A percentile compares a stretch with the other conserved stretches of the same genome.
Conservation (phyloP, 768 basidiomycete species). For the Macrocybe gigantea region DNA sequence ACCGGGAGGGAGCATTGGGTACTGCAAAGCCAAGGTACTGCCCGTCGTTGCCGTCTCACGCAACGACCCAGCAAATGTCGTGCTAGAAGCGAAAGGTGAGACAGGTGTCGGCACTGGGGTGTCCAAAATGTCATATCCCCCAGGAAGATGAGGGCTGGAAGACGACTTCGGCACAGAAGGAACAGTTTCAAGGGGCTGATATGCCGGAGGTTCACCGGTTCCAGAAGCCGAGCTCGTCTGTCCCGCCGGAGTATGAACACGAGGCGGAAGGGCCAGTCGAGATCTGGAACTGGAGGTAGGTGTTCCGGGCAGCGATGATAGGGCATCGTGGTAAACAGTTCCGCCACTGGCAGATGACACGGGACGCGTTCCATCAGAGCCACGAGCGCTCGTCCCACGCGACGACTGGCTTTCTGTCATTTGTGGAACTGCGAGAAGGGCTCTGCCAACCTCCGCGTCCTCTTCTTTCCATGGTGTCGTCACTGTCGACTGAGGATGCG, state of each 20-base stretch:
- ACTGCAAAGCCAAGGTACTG: constrained; percentile 20
- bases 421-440: constrained; percentile 23
- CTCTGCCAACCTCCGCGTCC: constrained; percentile 42
- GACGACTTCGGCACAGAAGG: constrained; percentile 1
- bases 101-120: constrained; percentile 53
- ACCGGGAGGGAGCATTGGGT: constrained; percentile 30
- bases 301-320: constrained; percentile 41
- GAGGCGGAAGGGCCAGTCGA: constrained; percentile 36
- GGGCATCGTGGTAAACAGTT: constrained; percentile 61
- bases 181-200: not conserved
- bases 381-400: constrained; percentile 28
- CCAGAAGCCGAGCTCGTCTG: constrained; percentile 1
- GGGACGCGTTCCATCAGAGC: constrained; percentile 42
- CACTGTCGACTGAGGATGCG: constrained; percentile 8
- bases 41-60: constrained; percentile 26
- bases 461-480: constrained; percentile 27
- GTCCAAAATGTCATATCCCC: constrained; percentile 42
- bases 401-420: constrained; percentile 18
- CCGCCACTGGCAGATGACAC: constrained; percentile 50
- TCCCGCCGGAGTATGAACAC: constrained; percentile 33
- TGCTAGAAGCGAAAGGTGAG: constrained; percentile 38
- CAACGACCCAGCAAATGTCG: constrained; percentile 26
- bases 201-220: constrained; percentile 6
- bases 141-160: constrained; percentile 4
- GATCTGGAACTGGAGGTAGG: constrained; percentile 20